Base-by-base conservation (phyloP, 1,139 yeast genomes). In the Meyerozyma athensensis region DNA sequence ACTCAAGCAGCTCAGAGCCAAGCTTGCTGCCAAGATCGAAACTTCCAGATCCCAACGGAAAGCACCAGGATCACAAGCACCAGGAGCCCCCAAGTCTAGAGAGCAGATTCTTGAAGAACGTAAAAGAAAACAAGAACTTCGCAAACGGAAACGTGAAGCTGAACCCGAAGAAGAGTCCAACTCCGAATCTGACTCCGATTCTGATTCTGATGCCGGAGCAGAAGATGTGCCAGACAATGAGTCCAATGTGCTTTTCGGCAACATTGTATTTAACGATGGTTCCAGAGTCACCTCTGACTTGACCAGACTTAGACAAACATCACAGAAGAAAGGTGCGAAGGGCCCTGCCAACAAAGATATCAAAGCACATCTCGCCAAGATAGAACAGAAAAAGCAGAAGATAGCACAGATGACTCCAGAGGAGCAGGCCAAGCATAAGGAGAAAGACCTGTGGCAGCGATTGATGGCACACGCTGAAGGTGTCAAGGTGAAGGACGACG, bases 391-490 rank as follows among this genome's bases (percentile, higher is more conserved):
- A 61, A 85, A 84, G 54, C 72, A 72, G 23, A 83, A 79, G 53
- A 50, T 86, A 23, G 74, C 75, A 13, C 58, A 65, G 34, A 61
- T 87, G 54, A 80, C 81, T 42, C 77, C 76, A 16, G 86, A 82
- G 36, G 81, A 85, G 44, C 80, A 77, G 52, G 65, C 68, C 26
- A 73, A 74, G 42, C 63, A 74, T 24, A 74, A 74, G 41, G 87
- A 84, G 45, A 87, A 89, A 52, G 82, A 79, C 28, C 79, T 81
- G 52, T 92, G 99, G 99, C 80, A 77, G 51, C 74, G 77, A 48
- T 86, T 94, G 14, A 70, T 90, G 66, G 74, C 84, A 23, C 92
- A 84, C 53, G 90, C 95, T 3, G 96, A 89, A 61, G 98, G 98
- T 35, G 65, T 79, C 20, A 90, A 87, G 58, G 68, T 90, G 36